A percentile compares a stretch with the other conserved stretches of the same genome.
Conservation (phyloP, 352 stramenopile genomes). For the Plasmopara viticola region DNA sequence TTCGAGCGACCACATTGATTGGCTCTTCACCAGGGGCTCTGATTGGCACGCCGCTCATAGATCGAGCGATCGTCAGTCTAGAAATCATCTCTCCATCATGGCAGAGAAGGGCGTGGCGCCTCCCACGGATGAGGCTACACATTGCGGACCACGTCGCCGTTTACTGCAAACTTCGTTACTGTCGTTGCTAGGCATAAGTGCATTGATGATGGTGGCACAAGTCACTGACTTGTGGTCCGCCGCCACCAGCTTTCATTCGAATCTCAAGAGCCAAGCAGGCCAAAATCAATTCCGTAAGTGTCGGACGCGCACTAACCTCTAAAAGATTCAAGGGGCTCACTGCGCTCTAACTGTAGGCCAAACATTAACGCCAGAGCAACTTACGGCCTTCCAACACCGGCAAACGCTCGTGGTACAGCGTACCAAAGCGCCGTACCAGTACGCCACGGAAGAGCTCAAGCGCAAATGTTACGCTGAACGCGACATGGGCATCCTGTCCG, state of each 20-base stretch:
- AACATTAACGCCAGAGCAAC: conserved; percentile 10
- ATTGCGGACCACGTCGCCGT: conserved; percentile 8
- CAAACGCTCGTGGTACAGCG: conserved; percentile 14
- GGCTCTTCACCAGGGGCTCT: too few relatives aligned
- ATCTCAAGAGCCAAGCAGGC: conserved; percentile 7
- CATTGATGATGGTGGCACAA: conserved; percentile 8
- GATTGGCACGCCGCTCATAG: too few relatives aligned
- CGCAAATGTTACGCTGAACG: conserved; percentile 27
- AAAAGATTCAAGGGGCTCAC: neutral
- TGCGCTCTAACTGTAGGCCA: conserved; percentile 1
- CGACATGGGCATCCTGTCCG: conserved; percentile 31
- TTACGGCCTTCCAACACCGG: conserved; percentile 14
- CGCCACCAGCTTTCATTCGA: conserved; percentile 3
- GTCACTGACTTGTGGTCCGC: conserved; percentile 10
- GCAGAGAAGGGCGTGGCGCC: conserved; percentile 8
- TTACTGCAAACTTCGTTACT: conserved; percentile 11
- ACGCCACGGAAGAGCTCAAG: conserved; percentile 17
- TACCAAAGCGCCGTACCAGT: conserved; percentile 22
- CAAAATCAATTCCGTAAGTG: conserved; percentile 10
- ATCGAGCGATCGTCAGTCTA: too few relatives aligned
- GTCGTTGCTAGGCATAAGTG: conserved; percentile 6
- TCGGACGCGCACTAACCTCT: neutral
- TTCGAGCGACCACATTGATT: too few relatives aligned
- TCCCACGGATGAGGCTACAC: conserved; percentile 6
- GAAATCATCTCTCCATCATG: conserved; percentile 2